Evolutionary conservation across 2,329 filamentous ascomycete genomes (phyloP).

Genomic region (Colletotrichum echinochloae): DNA sequence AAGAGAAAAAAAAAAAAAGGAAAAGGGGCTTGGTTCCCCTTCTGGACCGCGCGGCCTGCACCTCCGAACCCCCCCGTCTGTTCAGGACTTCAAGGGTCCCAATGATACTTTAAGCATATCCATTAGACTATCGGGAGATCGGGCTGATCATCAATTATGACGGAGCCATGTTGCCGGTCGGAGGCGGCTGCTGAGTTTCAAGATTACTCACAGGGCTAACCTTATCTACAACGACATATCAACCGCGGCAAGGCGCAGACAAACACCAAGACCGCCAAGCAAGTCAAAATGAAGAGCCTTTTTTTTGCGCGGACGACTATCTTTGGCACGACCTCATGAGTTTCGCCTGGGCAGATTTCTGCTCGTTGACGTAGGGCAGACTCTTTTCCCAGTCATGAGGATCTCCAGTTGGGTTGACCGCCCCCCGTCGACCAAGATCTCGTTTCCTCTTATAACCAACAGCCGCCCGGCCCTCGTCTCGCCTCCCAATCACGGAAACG

Average conservation of each 20-base stretch:
- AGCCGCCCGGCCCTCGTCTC: no score
- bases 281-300: neutral
- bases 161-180: neutral
- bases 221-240: neutral
- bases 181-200: neutral
- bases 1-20: neutral
- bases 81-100: neutral
- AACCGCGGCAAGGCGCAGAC: neutral
- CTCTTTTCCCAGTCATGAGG: neutral
- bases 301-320: neutral
- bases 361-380: neutral
- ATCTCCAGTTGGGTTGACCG: no score
- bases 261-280: neutral
- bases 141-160: neutral
- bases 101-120: neutral
- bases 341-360: neutral
- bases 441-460: neutral
- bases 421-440: no score
- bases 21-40: no score
- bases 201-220: neutral
- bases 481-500: neutral
- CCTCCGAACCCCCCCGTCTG: neutral
- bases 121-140: neutral
- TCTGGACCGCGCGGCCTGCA: neutral
- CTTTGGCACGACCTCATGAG: neutral